A percentile compares a stretch with the other conserved stretches of the same genome.
phyloP scores from a whole-genome alignment of 345 rosid species.

The Pugionium dolabratum region DNA sequence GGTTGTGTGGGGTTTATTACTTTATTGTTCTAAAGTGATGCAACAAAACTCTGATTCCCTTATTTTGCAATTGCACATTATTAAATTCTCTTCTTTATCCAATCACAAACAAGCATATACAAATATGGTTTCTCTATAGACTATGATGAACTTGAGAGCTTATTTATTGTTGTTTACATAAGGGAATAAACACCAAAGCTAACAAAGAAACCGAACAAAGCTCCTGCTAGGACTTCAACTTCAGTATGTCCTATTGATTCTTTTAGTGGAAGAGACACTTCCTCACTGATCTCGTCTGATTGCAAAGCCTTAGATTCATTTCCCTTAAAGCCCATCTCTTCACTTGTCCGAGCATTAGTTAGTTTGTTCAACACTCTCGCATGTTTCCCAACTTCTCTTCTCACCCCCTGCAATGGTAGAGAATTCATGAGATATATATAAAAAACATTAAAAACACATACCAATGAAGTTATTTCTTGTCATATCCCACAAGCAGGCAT shows the following conservation, averaged over 20 bases:
- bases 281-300: constrained; percentile 32
- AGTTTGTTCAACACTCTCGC: constrained; percentile 62
- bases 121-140: neutral
- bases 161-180: neutral
- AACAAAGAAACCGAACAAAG: constrained; percentile 66
- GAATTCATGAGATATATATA: neutral
- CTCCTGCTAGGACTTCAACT: constrained; percentile 84
- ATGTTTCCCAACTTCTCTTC: constrained; percentile 96
- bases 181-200: constrained; percentile 51
- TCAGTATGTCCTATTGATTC: constrained; percentile 86
- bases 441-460: neutral
- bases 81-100: constrained; percentile 17
- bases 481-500: neutral
- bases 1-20: constrained; percentile 3
- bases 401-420: constrained; percentile 59
- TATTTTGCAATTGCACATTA: constrained; percentile 8
- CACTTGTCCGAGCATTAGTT: constrained; percentile 30
- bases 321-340: constrained; percentile 29
- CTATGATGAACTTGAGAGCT: constrained; percentile 8
- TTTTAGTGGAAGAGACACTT: constrained; percentile 45
- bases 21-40: constrained; percentile 29
- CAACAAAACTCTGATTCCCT: constrained; percentile 19
- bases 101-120: no score
- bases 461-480: neutral
- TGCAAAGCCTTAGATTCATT: constrained; percentile 16